Conservation (phyloP, 495 filamentous ascomycete genomes). For the Podospora tetraspora region DNA sequence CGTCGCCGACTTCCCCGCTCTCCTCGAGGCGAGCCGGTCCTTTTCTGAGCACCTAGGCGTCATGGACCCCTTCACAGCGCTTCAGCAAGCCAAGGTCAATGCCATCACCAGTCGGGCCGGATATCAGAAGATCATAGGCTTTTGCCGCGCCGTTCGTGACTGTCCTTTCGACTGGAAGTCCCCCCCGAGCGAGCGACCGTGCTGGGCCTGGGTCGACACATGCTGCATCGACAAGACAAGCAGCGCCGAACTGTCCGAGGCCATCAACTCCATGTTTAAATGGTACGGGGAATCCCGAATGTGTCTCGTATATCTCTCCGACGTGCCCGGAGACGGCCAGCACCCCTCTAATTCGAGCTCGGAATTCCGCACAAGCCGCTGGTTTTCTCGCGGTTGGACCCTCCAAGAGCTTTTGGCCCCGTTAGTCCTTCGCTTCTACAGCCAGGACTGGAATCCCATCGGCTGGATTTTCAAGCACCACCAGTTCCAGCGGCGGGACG, state of each 20-base stretch:
- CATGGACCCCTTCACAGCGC: background rate
- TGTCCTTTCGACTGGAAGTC: too few species aligned
- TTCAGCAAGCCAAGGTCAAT: background rate
- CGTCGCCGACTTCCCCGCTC: background rate
- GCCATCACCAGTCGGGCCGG: background rate
- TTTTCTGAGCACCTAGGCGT: background rate
- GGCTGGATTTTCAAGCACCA: background rate
- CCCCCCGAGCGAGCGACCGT: too few species aligned
- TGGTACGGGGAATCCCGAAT: background rate
- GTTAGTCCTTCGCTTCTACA: background rate
- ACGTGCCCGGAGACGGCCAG: background rate
- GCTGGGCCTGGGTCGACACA: background rate
- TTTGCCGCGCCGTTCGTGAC: background rate
- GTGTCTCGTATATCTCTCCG: background rate
- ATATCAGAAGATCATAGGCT: background rate
- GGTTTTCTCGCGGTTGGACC: background rate
- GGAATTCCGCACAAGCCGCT: background rate
- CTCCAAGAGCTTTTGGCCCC: background rate
- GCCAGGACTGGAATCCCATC: background rate
- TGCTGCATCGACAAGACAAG: slow-evolving; percentile 4
- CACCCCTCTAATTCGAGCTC: background rate
- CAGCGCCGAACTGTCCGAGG: slow-evolving; percentile 1
- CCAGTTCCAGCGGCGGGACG: too few species aligned
- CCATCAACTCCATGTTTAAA: slow-evolving; percentile 1
- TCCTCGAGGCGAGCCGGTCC: background rate